Evolutionary conservation across 2,329 filamentous ascomycete genomes (phyloP).

Genomic region (Pseudogymnoascus sp.): DNA sequence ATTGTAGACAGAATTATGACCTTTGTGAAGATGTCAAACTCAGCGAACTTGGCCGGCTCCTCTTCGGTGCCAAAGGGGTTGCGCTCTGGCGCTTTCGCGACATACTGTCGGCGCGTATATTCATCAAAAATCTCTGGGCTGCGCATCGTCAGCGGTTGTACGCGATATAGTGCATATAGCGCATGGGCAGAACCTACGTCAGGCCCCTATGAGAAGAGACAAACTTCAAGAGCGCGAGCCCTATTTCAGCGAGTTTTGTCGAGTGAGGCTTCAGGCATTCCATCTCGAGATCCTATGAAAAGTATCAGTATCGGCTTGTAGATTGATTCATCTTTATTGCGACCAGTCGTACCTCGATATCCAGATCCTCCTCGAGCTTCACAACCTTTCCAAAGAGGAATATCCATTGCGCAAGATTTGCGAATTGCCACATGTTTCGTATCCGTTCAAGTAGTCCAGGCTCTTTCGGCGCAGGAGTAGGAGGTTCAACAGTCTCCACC

Average conservation of each 20-base stretch:
- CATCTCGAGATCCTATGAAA: conserved; percentile 68
- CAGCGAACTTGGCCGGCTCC: conserved; percentile 62
- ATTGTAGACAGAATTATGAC: conserved; percentile 38
- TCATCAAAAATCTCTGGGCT: conserved; percentile 88
- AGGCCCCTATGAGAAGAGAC: conserved; percentile 89
- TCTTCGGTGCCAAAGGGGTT: conserved; percentile 85
- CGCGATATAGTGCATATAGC: background rate
- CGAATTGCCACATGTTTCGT: conserved; percentile 92
- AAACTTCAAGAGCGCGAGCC: conserved; percentile 80
- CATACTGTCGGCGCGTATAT: conserved; percentile 82
- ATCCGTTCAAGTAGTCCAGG: conserved; percentile 53
- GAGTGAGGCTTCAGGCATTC: conserved; percentile 81
- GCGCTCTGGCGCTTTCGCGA: conserved; percentile 66
- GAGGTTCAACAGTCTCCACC: conserved; percentile 26
- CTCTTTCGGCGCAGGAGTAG: conserved; percentile 24
- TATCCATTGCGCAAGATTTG: conserved; percentile 89
- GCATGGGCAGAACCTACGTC: conserved; percentile 54
- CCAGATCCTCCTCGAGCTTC: conserved; percentile 82
- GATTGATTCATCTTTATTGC: conserved; percentile 6
- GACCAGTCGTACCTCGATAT: conserved; percentile 67
- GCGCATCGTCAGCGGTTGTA: conserved; percentile 23
- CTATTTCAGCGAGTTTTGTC: conserved; percentile 69
- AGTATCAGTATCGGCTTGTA: conserved; percentile 7
- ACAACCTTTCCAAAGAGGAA: conserved; percentile 81
- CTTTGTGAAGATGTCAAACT: conserved; percentile 78